phyloP scores from a whole-genome alignment of 331 rosid genomes.

The Stylosanthes scabra region DNA sequence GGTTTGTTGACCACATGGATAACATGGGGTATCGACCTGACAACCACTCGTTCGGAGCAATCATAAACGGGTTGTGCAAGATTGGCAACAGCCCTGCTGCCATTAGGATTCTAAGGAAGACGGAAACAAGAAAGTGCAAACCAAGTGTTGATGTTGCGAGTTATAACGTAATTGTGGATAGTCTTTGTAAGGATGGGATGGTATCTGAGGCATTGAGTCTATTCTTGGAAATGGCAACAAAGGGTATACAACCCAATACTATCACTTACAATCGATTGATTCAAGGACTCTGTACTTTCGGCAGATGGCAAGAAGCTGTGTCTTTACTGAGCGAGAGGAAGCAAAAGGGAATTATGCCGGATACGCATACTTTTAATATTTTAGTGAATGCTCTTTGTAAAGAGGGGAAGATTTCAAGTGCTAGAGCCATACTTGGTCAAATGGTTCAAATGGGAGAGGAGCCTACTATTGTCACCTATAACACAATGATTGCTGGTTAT shows the following conservation, averaged over 20 bases:
- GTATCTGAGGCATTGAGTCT: background rate
- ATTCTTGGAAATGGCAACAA: background rate
- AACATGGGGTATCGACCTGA: background rate
- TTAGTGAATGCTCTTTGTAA: background rate
- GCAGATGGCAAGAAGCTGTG: background rate
- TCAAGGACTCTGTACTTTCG: background rate
- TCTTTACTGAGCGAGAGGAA: background rate
- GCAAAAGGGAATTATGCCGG: background rate
- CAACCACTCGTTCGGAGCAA: too few relatives aligned
- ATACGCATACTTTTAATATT: background rate
- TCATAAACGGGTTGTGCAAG: slow-evolving; percentile 11
- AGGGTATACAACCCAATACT: background rate
- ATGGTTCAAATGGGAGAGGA: background rate
- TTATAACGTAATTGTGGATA: background rate
- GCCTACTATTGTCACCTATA: background rate
- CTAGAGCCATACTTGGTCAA: background rate
- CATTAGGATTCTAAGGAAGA: background rate
- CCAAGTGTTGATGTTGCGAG: background rate
- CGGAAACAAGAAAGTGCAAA: background rate
- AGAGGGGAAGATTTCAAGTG: background rate
- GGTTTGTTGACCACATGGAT: background rate
- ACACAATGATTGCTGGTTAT: background rate
- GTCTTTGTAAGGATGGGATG: background rate
- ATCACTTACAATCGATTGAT: background rate
- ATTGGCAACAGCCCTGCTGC: slow-evolving; percentile 6